phyloP scores from a whole-genome alignment of 2,329 filamentous ascomycete genomes.

The Tolypocladium tropicale region DNA sequence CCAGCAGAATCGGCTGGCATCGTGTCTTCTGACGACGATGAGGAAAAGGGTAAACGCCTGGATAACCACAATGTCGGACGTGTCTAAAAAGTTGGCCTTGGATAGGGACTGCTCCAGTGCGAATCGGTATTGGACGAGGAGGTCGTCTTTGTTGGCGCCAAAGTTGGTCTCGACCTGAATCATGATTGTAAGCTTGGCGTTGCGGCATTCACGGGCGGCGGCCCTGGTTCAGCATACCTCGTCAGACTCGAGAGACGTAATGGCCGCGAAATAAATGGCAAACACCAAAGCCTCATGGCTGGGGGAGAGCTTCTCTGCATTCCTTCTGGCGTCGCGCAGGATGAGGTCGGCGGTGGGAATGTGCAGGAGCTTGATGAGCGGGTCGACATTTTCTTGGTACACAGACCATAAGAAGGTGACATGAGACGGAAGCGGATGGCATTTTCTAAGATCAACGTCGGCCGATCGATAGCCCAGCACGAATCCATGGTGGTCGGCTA shows the following conservation, averaged over 20 bases:
- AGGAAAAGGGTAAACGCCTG: slow-evolving; percentile 51
- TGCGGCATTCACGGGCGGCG: neutral
- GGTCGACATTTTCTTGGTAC: slow-evolving; percentile 65
- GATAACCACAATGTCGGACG: slow-evolving; percentile 44
- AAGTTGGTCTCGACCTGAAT: slow-evolving; percentile 27
- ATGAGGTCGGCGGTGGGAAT: slow-evolving; percentile 53
- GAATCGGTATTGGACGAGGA: slow-evolving; percentile 37
- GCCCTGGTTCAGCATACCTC: slow-evolving; percentile 32
- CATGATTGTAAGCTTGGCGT: neutral
- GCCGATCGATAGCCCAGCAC: slow-evolving; percentile 63
- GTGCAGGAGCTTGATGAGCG: slow-evolving; percentile 61
- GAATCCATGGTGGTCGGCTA: slow-evolving; percentile 56
- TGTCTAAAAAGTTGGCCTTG: slow-evolving; percentile 46
- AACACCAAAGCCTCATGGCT: slow-evolving; percentile 54
- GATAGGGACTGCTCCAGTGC: slow-evolving; percentile 48
- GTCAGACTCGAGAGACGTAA: slow-evolving; percentile 49
- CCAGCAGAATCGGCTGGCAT: slow-evolving; percentile 47
- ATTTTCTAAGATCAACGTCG: slow-evolving; percentile 52
- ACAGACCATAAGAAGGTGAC: slow-evolving; percentile 59
- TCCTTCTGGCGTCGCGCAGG: slow-evolving; percentile 49
- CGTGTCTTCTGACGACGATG: slow-evolving; percentile 33
- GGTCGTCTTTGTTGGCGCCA: slow-evolving; percentile 30
- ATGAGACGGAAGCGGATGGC: slow-evolving; percentile 57
- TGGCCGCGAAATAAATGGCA: slow-evolving; percentile 47
- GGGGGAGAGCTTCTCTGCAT: slow-evolving; percentile 46